These are phyloP conservation scores for Pseudogymnoascus sp. DNA, from an alignment of 2,329 filamentous ascomycete genomes.

Conservation along the genomic window DNA sequence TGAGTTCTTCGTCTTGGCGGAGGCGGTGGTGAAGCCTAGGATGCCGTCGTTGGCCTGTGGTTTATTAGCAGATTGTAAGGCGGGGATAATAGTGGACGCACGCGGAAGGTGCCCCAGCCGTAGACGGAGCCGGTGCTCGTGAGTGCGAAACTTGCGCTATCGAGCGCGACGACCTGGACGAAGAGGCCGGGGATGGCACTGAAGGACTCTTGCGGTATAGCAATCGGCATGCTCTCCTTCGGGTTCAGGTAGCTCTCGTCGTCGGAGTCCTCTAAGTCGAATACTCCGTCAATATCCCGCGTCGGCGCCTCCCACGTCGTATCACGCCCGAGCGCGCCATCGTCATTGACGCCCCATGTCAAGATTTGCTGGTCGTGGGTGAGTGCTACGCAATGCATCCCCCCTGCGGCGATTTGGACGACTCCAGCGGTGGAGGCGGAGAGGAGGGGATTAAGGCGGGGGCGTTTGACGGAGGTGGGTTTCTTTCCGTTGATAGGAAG, in stretches of 20 bases:
- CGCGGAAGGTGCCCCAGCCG: slow-evolving; percentile 77
- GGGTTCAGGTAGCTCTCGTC: slow-evolving; percentile 61
- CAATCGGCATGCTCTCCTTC: slow-evolving; percentile 58
- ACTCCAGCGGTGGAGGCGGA: slow-evolving; percentile 52
- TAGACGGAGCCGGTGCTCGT: slow-evolving; percentile 73
- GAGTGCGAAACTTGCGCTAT: slow-evolving; percentile 69
- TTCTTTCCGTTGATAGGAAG: slow-evolving; percentile 52
- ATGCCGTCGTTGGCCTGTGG: no score
- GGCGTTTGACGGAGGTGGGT: slow-evolving; percentile 66
- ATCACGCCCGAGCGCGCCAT: slow-evolving; percentile 70
- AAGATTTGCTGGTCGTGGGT: slow-evolving; percentile 75
- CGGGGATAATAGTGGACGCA: slow-evolving; percentile 31
- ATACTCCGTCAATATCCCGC: slow-evolving; percentile 43
- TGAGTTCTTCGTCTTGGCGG: neutral
- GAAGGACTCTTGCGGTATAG: slow-evolving; percentile 52
- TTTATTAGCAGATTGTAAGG: neutral
- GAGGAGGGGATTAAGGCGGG: slow-evolving; percentile 60
- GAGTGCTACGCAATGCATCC: slow-evolving; percentile 73
- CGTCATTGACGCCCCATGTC: slow-evolving; percentile 84
- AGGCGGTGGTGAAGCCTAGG: neutral
- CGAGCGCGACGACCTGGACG: slow-evolving; percentile 53
- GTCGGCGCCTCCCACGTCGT: slow-evolving; percentile 61
- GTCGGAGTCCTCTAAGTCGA: slow-evolving; percentile 25
- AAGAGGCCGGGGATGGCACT: slow-evolving; percentile 24
- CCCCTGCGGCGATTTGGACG: slow-evolving; percentile 69